A percentile compares a stretch with the other conserved stretches of the same genome.
Evolutionary conservation across 1,284 basidiomycete species (phyloP).

Genomic region (Pulveroboletus sp.): DNA sequence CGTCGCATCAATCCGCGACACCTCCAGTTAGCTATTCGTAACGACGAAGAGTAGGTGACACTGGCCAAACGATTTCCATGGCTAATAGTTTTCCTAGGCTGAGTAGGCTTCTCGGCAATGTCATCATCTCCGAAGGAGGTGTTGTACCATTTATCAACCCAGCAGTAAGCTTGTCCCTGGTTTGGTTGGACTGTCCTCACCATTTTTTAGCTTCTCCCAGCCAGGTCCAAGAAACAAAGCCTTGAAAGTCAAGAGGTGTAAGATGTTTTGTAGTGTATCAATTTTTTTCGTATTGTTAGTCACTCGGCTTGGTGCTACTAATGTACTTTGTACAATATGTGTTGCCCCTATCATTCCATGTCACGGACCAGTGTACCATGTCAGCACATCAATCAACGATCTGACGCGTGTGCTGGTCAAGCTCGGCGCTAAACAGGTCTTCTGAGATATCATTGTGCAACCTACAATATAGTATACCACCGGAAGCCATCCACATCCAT

Average conservation of each 20-base stretch:
- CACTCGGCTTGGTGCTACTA: conserved; percentile 3
- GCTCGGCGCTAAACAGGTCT: neutral
- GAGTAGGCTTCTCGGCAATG: conserved; percentile 74
- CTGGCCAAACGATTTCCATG: neutral
- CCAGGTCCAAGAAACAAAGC: conserved; percentile 36
- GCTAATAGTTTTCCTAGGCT: conserved; percentile 41
- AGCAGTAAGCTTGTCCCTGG: conserved; percentile 23
- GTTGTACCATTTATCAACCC: conserved; percentile 66
- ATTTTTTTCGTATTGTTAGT: conserved; percentile 1
- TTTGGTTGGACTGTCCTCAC: neutral
- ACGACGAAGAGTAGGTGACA: conserved; percentile 71
- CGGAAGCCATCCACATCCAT: conserved; percentile 2
- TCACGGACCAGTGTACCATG: neutral
- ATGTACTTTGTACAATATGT: conserved; percentile 14
- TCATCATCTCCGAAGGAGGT: conserved; percentile 91
- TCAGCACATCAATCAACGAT: neutral
- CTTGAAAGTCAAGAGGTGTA: conserved; percentile 38
- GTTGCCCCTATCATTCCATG: neutral
- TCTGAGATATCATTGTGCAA: conserved; percentile 30
- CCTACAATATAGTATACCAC: conserved; percentile 33
- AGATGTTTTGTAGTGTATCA: neutral
- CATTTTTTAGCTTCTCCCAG: conserved; percentile 29
- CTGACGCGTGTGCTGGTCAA: neutral
- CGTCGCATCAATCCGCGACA: conserved; percentile 89
- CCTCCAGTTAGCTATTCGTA: conserved; percentile 85